These are phyloP conservation scores for Phytopythium boreale DNA, from an alignment of 352 stramenopile genomes.

Conservation along the genomic window DNA sequence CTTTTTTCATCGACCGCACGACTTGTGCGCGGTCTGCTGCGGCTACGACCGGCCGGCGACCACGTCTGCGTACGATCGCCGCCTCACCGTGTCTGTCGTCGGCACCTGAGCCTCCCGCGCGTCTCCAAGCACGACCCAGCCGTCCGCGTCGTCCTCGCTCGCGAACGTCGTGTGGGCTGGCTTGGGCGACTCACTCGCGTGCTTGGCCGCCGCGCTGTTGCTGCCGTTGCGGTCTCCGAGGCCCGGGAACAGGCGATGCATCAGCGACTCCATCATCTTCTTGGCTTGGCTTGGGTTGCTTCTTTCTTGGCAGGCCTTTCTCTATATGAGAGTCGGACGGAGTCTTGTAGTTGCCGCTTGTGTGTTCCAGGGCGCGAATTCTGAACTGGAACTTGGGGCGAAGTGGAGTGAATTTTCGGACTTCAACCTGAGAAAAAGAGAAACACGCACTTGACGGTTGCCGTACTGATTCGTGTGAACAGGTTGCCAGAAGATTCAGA, in stretches of 20 bases:
- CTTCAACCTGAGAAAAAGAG: conserved; percentile 10
- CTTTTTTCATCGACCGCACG: not conserved
- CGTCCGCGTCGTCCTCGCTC: conserved; percentile 38
- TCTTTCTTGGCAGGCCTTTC: not conserved
- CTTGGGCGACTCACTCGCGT: conserved; percentile 7
- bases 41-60: conserved; percentile 24
- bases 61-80: conserved; percentile 44
- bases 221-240: not conserved
- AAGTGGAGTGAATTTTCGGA: not conserved
- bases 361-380: not conserved
- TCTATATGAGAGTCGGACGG: not conserved
- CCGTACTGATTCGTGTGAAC: not conserved
- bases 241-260: conserved; percentile 31
- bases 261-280: conserved; percentile 32
- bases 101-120: conserved; percentile 17
- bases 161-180: conserved; percentile 26
- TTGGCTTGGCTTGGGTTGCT: not conserved
- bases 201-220: conserved; percentile 10
- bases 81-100: conserved; percentile 13
- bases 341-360: not conserved
- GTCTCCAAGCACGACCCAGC: conserved; percentile 40
- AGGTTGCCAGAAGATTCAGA: not conserved
- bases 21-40: not conserved
- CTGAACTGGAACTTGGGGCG: not conserved
- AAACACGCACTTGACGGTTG: conserved; percentile 1